Conservation (phyloP, 345 rosid species). For the Eucalyptus pauciflora region DNA sequence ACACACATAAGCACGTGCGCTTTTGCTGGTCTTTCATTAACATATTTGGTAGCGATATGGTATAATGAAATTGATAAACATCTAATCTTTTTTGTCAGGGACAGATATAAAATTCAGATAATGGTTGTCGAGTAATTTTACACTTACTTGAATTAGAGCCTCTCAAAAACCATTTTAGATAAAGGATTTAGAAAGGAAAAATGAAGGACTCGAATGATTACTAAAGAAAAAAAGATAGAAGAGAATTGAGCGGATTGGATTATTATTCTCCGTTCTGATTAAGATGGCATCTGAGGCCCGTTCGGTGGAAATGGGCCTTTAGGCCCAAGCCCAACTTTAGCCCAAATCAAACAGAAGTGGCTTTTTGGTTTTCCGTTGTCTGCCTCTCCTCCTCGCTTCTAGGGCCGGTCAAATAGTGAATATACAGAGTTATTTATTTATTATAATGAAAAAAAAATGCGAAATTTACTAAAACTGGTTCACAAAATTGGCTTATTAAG, state of each 20-base stretch:
- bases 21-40: background rate
- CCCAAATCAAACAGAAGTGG: background rate
- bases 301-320: background rate
- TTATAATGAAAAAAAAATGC: background rate
- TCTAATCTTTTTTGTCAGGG: background rate
- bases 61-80: background rate
- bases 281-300: background rate
- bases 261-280: background rate
- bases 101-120: background rate
- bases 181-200: background rate
- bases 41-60: rapidly evolving
- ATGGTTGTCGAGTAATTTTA: background rate
- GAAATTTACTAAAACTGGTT: background rate
- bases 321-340: background rate
- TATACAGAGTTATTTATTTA: background rate
- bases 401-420: background rate
- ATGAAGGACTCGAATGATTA: background rate
- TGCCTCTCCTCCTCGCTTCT: background rate
- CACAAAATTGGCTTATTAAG: background rate
- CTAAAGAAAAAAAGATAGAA: background rate
- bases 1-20: background rate
- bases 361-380: background rate
- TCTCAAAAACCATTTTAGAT: background rate
- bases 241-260: background rate
- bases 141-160: background rate